These are phyloP conservation scores for Coriaria nepalensis DNA, from an alignment of 306 rosid genomes.

Conservation along the genomic window DNA sequence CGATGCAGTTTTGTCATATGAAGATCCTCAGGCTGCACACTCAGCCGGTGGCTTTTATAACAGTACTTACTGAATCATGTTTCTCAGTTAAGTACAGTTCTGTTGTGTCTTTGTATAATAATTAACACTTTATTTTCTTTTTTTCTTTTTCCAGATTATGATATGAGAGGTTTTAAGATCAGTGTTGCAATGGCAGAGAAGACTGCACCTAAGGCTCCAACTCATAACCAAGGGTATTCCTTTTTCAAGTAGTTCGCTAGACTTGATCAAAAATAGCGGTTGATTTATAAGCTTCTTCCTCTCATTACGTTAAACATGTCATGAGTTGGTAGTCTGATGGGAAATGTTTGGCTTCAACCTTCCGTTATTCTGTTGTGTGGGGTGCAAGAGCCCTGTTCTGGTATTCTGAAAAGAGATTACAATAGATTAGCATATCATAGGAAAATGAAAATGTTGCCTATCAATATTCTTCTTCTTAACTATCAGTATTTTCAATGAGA, in stretches of 20 bases:
- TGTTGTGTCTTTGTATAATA: not conserved
- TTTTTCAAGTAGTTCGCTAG: constrained; percentile 1
- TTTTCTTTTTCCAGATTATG: constrained; percentile 44
- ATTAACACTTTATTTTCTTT: constrained; percentile 9
- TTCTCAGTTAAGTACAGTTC: not conserved
- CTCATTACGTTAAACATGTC: not conserved
- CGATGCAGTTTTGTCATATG: constrained; percentile 82
- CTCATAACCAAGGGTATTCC: constrained; percentile 61
- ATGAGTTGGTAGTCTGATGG: too few species aligned
- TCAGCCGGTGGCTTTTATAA: constrained; percentile 86
- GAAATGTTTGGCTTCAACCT: too few species aligned
- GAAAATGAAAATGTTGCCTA: too few species aligned
- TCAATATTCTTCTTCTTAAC: too few species aligned
- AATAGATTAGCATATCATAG: too few species aligned
- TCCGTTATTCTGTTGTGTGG: too few species aligned
- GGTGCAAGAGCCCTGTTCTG: too few species aligned
- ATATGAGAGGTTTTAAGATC: constrained; percentile 75
- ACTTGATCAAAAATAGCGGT: not conserved
- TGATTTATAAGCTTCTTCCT: not conserved
- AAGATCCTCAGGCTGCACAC: constrained; percentile 96
- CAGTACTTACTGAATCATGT: constrained; percentile 26
- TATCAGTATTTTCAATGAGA: too few species aligned
- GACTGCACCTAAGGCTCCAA: constrained; percentile 80
- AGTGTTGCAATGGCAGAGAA: constrained; percentile 89
- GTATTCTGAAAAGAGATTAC: too few species aligned